phyloP scores from a whole-genome alignment of 2,329 filamentous ascomycete species.

The Talaromyces pinophilus region DNA sequence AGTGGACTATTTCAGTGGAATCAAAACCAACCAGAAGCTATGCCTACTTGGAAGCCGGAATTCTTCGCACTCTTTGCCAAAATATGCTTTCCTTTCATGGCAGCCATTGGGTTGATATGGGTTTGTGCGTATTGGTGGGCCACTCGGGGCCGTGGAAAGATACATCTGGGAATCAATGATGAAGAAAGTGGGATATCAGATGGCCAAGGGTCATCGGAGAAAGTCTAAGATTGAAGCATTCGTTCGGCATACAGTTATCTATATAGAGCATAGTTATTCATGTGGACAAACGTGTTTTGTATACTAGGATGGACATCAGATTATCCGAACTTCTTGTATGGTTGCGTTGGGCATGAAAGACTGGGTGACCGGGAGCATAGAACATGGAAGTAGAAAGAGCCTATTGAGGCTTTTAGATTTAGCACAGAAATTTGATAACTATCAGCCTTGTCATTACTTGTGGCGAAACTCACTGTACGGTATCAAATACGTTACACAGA shows the following conservation, averaged over 20 bases:
- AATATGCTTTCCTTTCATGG: constrained; percentile 17
- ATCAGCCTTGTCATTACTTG: neutral
- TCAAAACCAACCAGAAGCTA: constrained; percentile 5
- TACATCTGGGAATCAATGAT: neutral
- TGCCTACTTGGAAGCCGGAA: constrained; percentile 15
- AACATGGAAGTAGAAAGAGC: neutral
- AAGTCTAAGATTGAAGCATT: neutral
- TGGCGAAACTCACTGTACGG: neutral
- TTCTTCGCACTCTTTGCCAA: constrained; percentile 16
- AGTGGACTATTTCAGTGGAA: constrained; percentile 17
- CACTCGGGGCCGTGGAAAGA: neutral
- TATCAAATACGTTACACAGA: constrained; percentile 7
- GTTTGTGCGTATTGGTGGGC: constrained; percentile 11
- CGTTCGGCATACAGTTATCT: neutral
- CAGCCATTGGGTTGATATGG: constrained; percentile 7
- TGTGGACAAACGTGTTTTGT: neutral
- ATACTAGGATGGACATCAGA: neutral
- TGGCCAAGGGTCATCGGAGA: neutral
- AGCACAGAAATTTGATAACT: neutral
- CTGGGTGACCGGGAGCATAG: neutral
- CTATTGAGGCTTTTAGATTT: neutral
- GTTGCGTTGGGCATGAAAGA: neutral
- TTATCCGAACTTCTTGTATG: neutral
- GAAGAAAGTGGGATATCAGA: neutral
- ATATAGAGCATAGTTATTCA: neutral